Percentiles rank a stretch among this genome's conserved stretches.
Evolutionary conservation across 108 stramenopile species (phyloP).

Genomic region (Conticribra guillardii): DNA sequence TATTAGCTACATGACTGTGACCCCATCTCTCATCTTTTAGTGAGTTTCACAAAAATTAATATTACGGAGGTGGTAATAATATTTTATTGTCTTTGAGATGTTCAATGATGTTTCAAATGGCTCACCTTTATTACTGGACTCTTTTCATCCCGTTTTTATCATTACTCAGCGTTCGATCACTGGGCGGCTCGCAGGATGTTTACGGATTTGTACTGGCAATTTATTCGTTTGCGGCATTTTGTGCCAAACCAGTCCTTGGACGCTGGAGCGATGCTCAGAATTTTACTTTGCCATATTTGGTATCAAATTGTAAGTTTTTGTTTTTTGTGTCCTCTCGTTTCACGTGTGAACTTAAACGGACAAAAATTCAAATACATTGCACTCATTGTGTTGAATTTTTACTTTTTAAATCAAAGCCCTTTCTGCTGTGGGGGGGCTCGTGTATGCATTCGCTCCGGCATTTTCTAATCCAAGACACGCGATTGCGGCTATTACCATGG

Average conservation of each 20-base stretch:
- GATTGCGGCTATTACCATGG: constrained; percentile 12
- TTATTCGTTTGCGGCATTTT: constrained; percentile 68
- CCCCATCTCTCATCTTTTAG: constrained; percentile 81
- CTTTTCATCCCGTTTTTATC: not conserved
- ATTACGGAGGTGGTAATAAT: not conserved
- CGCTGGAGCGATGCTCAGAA: constrained; percentile 42
- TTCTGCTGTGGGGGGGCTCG: constrained; percentile 55
- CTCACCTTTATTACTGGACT: not conserved
- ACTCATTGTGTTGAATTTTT: too few relatives aligned
- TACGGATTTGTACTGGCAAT: constrained; percentile 69
- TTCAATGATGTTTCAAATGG: not conserved
- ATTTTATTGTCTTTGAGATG: not conserved
- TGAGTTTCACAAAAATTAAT: too few relatives aligned
- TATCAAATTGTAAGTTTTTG: not conserved
- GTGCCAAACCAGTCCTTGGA: constrained; percentile 74
- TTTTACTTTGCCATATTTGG: not conserved
- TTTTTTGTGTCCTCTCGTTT: not conserved
- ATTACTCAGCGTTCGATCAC: constrained; percentile 31
- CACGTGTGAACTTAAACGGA: too few relatives aligned
- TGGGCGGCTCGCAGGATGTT: constrained; percentile 65
- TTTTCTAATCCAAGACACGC: constrained; percentile 15
- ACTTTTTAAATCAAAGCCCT: not conserved
- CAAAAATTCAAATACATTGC: too few relatives aligned
- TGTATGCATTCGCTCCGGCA: constrained; percentile 65
- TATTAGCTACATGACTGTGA: constrained; percentile 77